Evolutionary conservation across 2,329 filamentous ascomycete species (phyloP), one percentile per base, ranked within the genome.

Genomic region (Gyromitra esculenta): DNA sequence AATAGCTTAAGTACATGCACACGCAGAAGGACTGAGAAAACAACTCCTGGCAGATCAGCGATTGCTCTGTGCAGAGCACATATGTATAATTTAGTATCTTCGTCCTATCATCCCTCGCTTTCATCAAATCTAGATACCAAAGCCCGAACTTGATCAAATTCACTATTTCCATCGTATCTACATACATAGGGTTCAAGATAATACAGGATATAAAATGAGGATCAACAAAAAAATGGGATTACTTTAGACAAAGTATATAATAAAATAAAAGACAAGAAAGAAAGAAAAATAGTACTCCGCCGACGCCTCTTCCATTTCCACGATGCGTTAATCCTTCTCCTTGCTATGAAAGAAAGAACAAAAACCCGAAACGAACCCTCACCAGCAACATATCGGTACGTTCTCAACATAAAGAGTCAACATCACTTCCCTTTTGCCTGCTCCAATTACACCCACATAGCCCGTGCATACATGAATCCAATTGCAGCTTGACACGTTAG

Each of bases 221-320:
- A 45, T 45, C 21, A 52, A 63, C 45, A 60, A 48, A 52, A 31
- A 64, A 67, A 59, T 18, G 31, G 35, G 37, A 65, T 56, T 57
- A 64, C 59, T 56, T 69, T 48, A 52, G 43, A 25, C 35, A 39
- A n/a, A 56, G 50, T 56, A 39, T 35, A 66, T 50, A 31, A 3
- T 31, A 31, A 31, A 31, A 66, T 15, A 54, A 37, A 68, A 31
- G 35, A 35, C 54, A 57, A 43, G n/a, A 41, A 54, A 52, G 9
- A 70, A 56, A 48, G 62, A 70, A 52, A 64, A 71, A 66, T 6
- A 66, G 71, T 60, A 71, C 48, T 69, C 64, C 71, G 25, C 56
- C 54, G 54, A 68, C 63, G 63, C 70, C 70, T 69, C 54, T 41
- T 60, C 70, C 62, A 67, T 62, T 65, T 48, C 63, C 41, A 62